Evolutionary conservation across 768 basidiomycete species (phyloP).

Genomic region (Hericium coralloides): DNA sequence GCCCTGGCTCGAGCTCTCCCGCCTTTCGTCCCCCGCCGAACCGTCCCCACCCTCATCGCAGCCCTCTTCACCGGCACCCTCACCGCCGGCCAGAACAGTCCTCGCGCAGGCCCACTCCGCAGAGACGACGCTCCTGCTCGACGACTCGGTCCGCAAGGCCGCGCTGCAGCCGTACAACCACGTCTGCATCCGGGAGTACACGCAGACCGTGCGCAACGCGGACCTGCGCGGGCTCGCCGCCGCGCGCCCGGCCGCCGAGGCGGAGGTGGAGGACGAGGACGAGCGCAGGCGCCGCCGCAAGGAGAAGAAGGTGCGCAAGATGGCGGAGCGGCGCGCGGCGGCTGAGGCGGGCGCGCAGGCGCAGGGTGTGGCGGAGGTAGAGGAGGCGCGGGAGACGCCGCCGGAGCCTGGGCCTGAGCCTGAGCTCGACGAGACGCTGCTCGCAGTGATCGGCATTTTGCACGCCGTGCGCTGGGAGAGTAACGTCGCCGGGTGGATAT

Average conservation of each 20-base stretch:
- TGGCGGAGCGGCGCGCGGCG: background rate
- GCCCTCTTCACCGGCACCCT: background rate
- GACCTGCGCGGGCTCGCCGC: conserved; percentile 25
- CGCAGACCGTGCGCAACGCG: conserved; percentile 29
- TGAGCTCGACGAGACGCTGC: conserved; percentile 42
- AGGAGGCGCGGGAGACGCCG: too few relatives aligned
- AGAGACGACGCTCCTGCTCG: conserved; percentile 39
- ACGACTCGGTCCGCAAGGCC: conserved; percentile 47
- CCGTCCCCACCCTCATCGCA: conserved; percentile 9
- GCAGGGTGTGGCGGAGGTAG: background rate
- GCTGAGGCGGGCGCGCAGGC: background rate
- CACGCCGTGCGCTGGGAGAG: conserved; percentile 47
- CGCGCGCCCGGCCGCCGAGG: background rate
- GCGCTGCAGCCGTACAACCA: conserved; percentile 76
- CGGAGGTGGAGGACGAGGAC: background rate
- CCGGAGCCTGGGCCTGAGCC: background rate
- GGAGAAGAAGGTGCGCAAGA: conserved; percentile 6
- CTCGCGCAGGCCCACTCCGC: conserved; percentile 28
- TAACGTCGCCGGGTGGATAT: conserved; percentile 65
- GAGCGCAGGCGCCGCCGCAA: conserved; percentile 20
- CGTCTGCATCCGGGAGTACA: conserved; percentile 67
- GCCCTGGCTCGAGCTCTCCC: conserved; percentile 45
- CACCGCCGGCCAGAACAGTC: background rate
- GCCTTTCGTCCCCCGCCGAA: background rate
- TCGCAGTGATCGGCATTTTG: conserved; percentile 61